phyloP scores from a whole-genome alignment of 192 early-diverging fungal species.

The Linnemannia zychae region DNA sequence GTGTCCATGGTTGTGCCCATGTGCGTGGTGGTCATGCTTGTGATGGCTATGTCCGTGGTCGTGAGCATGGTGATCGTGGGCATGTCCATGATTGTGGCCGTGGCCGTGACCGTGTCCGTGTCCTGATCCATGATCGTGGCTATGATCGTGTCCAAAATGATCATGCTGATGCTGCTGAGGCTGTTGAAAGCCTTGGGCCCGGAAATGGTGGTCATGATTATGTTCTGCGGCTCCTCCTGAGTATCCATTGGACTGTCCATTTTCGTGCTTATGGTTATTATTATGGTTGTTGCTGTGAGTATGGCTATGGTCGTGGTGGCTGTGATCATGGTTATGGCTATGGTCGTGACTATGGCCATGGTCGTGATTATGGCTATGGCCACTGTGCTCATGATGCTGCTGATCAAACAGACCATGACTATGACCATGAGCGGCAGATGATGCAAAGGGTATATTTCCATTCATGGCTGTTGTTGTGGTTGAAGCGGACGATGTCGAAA shows the following conservation, averaged over 20 bases:
- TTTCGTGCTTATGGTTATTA: not conserved
- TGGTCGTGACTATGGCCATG: slow-evolving; percentile 12
- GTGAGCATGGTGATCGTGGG: slow-evolving; percentile 19
- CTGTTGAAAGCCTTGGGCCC: not conserved
- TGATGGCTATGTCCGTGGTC: slow-evolving; percentile 1
- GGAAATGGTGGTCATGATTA: not conserved
- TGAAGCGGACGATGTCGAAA: slow-evolving; percentile 15
- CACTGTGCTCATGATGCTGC: not conserved
- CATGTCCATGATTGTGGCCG: not conserved
- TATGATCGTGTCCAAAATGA: slow-evolving; percentile 4
- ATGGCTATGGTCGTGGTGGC: slow-evolving; percentile 14
- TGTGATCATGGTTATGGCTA: slow-evolving; percentile 4
- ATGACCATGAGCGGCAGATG: slow-evolving; percentile 35
- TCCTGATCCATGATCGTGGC: slow-evolving; percentile 12
- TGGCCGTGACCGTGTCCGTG: slow-evolving; percentile 16
- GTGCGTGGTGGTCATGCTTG: not conserved
- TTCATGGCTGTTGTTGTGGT: slow-evolving; percentile 24
- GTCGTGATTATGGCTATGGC: slow-evolving; percentile 7
- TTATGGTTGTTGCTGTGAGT: not conserved
- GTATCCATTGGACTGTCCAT: not conserved
- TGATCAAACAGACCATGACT: slow-evolving; percentile 36
- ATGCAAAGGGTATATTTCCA: slow-evolving; percentile 53
- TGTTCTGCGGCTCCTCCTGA: not conserved
- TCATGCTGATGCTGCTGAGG: not conserved
- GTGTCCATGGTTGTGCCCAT: not conserved